Evolutionary conservation across 1,284 basidiomycete species (phyloP), one percentile per base, ranked within the genome.

Genomic region (Ustilago curta): DNA sequence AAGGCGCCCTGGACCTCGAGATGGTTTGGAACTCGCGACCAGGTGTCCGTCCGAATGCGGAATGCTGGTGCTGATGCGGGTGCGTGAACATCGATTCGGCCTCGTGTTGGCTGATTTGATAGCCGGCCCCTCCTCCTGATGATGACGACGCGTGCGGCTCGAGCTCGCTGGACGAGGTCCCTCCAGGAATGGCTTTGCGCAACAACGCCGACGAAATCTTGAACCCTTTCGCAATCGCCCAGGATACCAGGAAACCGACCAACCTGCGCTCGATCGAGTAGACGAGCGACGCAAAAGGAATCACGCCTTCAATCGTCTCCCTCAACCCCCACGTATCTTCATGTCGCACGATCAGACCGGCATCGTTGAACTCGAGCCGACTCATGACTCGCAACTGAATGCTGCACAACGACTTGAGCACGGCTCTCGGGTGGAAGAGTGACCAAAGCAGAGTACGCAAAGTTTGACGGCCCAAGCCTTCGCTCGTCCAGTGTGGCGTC

Each of bases 331-430:
- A 84, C 7, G 80, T 81, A 52, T 84, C 83, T 48, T 84, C 83
- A 59, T 84, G 83, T 27, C 80, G 69, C 3, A 84, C 83, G 42
- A 85, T 83, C 19, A 78, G 68, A 18, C 83, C 83, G 39, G 76
- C 80, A 47, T 85, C 83, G 70, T 85, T 85, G 72, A 85, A 85
- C 64, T 85, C 83, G 29, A 85, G 72, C 1, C 83, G 76, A 50
- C 80, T 84, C 78, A 84, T 77, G 18, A 84, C 47, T 32, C 82
- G 78, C 42, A 85, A 61, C 62, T 84, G 76, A 50, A 85, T 77
- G n/a, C 80, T 80, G 59, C 76, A 80, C 5, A 85, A 42, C 39
- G 64, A 67, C 42, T 70, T 78, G 40, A 85, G 71, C 43, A 75
- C 73, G 6, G 70, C 70, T 2, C 76, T 64, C 0, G 83, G 83